A percentile compares a stretch with the other conserved stretches of the same genome.
Conservation (phyloP, 2,329 filamentous ascomycete genomes). For the Tetracladium maxilliforme region DNA sequence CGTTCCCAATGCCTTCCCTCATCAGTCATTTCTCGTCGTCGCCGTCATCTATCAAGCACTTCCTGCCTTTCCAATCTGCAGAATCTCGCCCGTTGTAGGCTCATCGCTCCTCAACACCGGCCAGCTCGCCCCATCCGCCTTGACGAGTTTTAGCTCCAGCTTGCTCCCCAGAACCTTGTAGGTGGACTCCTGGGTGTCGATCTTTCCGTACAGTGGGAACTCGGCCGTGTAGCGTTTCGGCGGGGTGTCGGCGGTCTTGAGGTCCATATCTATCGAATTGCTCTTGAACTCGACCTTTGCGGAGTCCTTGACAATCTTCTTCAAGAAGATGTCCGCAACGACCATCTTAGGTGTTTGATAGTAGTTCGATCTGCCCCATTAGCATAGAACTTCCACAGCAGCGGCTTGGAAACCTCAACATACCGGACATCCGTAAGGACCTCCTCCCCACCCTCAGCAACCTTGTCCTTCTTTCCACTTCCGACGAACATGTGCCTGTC, state of each 20-base stretch:
- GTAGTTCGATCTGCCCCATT: conserved; percentile 63
- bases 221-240: conserved; percentile 65
- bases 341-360: conserved; percentile 82
- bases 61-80: conserved; percentile 77
- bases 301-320: conserved; percentile 81
- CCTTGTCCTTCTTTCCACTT: conserved; percentile 42
- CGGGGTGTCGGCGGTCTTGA: conserved; percentile 63
- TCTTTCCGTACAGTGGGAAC: conserved; percentile 61
- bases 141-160: conserved; percentile 49
- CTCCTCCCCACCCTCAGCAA: conserved; percentile 45
- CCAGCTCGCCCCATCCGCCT: conserved; percentile 52
- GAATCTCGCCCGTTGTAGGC: conserved; percentile 58
- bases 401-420: conserved; percentile 10
- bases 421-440: conserved; percentile 64
- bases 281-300: conserved; percentile 58
- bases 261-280: conserved; percentile 55
- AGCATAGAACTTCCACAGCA: conserved; percentile 3
- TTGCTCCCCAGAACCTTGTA: conserved; percentile 60
- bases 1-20: too few species aligned
- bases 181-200: conserved; percentile 50
- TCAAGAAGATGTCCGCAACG: conserved; percentile 86
- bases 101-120: conserved; percentile 54
- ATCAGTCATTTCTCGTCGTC: too few species aligned
- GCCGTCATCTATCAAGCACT: conserved; percentile 32
- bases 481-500: conserved; percentile 73